Percentiles rank a stretch among this genome's conserved stretches.
Conservation (phyloP, 2,329 filamentous ascomycete genomes). For the Arthrocladium fulminans region DNA sequence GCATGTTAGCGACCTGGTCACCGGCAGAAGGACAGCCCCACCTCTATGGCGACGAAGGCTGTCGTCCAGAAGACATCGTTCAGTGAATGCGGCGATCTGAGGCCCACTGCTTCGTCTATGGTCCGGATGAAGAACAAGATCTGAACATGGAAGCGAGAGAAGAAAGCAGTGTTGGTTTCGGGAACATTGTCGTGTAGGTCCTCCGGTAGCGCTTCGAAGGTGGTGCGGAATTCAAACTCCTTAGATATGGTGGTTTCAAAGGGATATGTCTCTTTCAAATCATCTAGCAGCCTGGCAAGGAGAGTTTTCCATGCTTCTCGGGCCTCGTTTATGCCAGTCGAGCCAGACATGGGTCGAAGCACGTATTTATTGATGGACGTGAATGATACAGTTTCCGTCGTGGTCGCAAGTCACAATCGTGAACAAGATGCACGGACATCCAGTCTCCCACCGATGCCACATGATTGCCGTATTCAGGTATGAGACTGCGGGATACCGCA, state of each 20-base stretch:
- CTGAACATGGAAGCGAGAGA: background rate
- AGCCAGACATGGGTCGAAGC: background rate
- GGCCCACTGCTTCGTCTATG: background rate
- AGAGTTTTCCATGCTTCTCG: background rate
- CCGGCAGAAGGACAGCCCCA: too few relatives aligned
- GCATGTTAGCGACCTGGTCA: too few relatives aligned
- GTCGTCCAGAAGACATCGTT: slow-evolving; percentile 2
- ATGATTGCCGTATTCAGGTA: too few relatives aligned
- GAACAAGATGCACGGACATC: background rate
- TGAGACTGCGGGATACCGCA: too few relatives aligned
- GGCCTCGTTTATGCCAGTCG: background rate
- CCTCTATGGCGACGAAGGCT: background rate
- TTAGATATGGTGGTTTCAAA: background rate
- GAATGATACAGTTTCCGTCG: background rate
- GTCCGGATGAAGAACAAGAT: slow-evolving; percentile 1
- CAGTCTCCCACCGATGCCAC: too few relatives aligned
- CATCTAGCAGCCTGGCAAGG: background rate
- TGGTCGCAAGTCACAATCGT: background rate
- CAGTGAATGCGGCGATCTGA: background rate
- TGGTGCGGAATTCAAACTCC: slow-evolving; percentile 1
- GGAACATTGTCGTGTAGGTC: background rate
- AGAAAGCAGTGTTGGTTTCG: background rate
- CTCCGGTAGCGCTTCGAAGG: background rate
- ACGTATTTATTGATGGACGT: background rate
- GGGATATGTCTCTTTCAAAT: background rate